Conservation (phyloP, 164 flowering plant genomes). For the Litsea cubeba region DNA sequence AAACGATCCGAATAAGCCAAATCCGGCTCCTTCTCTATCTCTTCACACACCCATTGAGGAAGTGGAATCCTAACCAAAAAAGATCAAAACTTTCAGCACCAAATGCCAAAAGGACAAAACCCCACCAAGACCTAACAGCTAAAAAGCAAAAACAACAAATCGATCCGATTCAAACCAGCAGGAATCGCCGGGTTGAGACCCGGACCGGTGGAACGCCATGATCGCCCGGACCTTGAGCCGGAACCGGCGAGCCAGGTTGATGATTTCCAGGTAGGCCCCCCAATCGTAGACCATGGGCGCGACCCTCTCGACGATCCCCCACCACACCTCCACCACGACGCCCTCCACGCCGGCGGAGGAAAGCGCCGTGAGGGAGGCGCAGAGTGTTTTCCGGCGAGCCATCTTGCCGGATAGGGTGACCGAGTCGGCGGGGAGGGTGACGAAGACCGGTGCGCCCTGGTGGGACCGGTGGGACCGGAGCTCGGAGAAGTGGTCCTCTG, state of each 20-base stretch:
- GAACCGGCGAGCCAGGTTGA: conserved; percentile 32
- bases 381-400: conserved; percentile 33
- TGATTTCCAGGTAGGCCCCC: conserved; percentile 54
- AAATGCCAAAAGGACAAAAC: background rate
- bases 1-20: conserved; percentile 52
- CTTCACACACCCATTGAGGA: conserved; percentile 62
- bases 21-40: conserved; percentile 52
- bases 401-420: conserved; percentile 22
- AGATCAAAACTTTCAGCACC: background rate
- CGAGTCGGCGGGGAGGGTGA: conserved; percentile 46
- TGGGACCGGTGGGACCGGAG: conserved; percentile 19
- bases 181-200: conserved; percentile 44
- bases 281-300: conserved; percentile 51
- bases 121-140: background rate
- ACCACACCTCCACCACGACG: conserved; percentile 69
- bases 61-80: conserved; percentile 53
- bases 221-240: conserved; percentile 63
- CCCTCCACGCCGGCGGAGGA: conserved; percentile 62
- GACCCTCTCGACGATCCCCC: conserved; percentile 73
- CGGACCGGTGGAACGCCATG: conserved; percentile 66
- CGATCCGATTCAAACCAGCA: conserved; percentile 29
- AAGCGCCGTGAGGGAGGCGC: conserved; percentile 41
- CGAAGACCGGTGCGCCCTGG: conserved; percentile 46
- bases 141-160: background rate
- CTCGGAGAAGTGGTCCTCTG: conserved; percentile 29